These are phyloP conservation scores for Durusdinium trenchii DNA, from an alignment of 73 alveolate genomes.

Conservation along the genomic window DNA sequence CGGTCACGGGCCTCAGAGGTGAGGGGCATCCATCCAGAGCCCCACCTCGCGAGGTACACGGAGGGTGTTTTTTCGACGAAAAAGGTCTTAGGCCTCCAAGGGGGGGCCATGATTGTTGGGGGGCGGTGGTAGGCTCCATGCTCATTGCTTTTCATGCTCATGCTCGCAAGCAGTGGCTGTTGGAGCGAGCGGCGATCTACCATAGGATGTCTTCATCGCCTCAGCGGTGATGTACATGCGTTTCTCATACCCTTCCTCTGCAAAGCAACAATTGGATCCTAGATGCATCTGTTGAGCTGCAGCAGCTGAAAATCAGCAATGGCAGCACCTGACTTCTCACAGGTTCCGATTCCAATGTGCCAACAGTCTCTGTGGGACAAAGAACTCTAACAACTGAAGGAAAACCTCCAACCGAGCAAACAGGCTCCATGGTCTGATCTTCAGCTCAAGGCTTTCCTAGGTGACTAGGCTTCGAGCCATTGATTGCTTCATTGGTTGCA, in stretches of 20 bases:
- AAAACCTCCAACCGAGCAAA: too few species aligned
- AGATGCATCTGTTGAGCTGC: background rate
- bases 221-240: too few species aligned
- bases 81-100: too few species aligned
- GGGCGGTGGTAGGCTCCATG: too few species aligned
- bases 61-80: too few species aligned
- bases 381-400: too few species aligned
- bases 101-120: too few species aligned
- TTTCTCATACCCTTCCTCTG: too few species aligned
- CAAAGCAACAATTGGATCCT: background rate
- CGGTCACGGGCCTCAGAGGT: constrained; percentile 26
- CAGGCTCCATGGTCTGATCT: too few species aligned
- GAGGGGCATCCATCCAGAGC: constrained; percentile 26
- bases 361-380: too few species aligned
- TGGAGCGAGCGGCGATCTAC: background rate
- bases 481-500: constrained; percentile 31
- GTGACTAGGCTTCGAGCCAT: background rate
- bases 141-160: too few species aligned
- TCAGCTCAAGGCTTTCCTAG: background rate
- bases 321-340: constrained; percentile 50
- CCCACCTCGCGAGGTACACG: constrained; percentile 9
- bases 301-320: background rate
- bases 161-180: background rate
- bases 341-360: too few species aligned
- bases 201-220: constrained; percentile 33